Evolutionary conservation across 2,329 filamentous ascomycete genomes (phyloP).

Genomic region (Fusarium decemcellulare): DNA sequence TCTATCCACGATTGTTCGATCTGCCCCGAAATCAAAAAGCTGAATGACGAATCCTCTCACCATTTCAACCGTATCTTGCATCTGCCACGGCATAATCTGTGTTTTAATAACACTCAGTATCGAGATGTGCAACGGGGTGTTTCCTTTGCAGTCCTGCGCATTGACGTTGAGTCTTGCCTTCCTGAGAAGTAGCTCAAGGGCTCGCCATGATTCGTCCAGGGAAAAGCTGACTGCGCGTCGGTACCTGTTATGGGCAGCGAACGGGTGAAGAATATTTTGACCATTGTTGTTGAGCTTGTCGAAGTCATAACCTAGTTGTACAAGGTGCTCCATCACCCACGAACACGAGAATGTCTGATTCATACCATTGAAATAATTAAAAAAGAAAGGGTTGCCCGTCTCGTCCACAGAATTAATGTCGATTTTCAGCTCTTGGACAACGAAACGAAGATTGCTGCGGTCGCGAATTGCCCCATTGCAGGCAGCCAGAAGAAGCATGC

Average conservation of each 20-base stretch:
- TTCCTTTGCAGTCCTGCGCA: neutral
- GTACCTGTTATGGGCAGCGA: neutral
- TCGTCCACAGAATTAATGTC: neutral
- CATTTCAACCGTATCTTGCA: neutral
- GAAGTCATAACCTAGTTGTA: neutral
- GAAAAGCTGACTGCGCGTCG: neutral
- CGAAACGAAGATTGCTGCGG: neutral
- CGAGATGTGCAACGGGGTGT: neutral
- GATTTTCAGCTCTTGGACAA: neutral
- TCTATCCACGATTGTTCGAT: neutral
- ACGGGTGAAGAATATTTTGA: neutral
- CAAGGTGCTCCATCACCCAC: neutral
- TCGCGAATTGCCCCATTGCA: accelerated
- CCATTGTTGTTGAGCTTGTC: neutral
- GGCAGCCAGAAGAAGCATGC: neutral
- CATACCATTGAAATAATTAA: too few species aligned
- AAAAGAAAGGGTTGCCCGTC: neutral
- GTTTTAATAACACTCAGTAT: neutral
- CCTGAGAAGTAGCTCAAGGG: neutral
- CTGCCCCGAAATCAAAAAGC: neutral
- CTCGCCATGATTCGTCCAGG: accelerated
- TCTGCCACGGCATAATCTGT: neutral
- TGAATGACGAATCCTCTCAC: too few species aligned
- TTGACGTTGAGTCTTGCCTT: neutral
- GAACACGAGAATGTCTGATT: neutral